These are phyloP conservation scores for Pelargonium citronellum DNA, from an alignment of 441 rosid species.

Conservation along the genomic window DNA sequence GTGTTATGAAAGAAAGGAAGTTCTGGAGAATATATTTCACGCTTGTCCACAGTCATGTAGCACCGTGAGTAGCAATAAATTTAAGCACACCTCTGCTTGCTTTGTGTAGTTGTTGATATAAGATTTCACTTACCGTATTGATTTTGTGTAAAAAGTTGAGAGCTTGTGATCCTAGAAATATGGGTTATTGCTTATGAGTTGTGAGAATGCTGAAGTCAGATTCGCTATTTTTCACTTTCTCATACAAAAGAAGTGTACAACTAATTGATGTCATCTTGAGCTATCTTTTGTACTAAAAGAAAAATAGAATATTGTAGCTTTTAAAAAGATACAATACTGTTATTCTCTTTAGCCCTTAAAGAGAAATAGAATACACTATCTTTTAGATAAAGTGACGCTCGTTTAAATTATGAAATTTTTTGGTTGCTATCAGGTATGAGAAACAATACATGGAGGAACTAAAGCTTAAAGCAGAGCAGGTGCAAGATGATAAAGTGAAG, in stretches of 20 bases:
- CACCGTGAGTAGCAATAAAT: conserved; percentile 40
- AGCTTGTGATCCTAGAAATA: not conserved
- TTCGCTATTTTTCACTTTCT: no score
- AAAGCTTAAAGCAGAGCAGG: conserved; percentile 38
- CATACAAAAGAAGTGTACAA: no score
- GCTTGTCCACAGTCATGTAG: conserved; percentile 59
- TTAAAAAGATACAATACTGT: not conserved
- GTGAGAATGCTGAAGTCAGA: no score
- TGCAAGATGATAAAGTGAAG: conserved; percentile 34
- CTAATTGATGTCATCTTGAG: no score
- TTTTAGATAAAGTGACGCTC: not conserved
- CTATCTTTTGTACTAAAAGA: not conserved
- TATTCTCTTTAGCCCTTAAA: not conserved
- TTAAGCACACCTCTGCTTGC: not conserved
- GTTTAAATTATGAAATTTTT: not conserved
- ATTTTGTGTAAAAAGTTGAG: not conserved
- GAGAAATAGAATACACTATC: not conserved
- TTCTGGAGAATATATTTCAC: conserved; percentile 74
- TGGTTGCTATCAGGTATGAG: conserved; percentile 38
- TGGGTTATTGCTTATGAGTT: no score
- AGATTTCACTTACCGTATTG: not conserved
- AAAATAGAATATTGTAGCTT: not conserved
- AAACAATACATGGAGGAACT: conserved; percentile 51
- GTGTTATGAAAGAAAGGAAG: conserved; percentile 56
- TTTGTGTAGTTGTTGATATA: not conserved